phyloP scores from a whole-genome alignment of 176 grass and related monocot species.

The Secale cereale region DNA sequence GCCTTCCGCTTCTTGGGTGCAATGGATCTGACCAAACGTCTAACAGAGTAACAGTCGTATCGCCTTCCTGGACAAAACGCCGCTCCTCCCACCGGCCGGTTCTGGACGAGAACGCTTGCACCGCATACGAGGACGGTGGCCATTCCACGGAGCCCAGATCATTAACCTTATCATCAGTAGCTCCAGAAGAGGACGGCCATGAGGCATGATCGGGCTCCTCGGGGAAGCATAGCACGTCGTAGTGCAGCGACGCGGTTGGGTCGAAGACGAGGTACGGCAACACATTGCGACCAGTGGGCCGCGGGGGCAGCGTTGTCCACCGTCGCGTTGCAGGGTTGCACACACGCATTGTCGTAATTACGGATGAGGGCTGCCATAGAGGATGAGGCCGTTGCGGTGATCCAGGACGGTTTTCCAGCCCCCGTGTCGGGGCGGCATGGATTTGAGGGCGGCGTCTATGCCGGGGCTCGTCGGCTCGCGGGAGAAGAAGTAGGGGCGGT shows the following conservation, averaged over 20 bases:
- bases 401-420: not conserved
- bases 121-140: not conserved
- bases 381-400: not conserved
- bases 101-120: not conserved
- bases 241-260: not conserved
- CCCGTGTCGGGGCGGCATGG: not conserved
- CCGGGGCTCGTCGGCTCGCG: not conserved
- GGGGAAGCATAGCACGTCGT: not conserved
- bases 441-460: not conserved
- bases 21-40: not conserved
- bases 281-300: not conserved
- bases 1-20: no score
- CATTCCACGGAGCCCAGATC: not conserved
- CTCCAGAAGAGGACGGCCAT: no score
- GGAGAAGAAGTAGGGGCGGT: not conserved
- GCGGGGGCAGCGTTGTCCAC: not conserved
- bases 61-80: not conserved
- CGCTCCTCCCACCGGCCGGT: not conserved
- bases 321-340: not conserved
- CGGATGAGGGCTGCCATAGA: not conserved
- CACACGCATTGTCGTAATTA: not conserved
- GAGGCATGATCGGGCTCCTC: not conserved
- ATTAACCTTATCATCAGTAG: no score
- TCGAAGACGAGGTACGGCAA: not conserved
- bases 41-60: not conserved